These are phyloP conservation scores for Alisma plantagoaquatica DNA, from an alignment of 106 monocot genomes.

Conservation along the genomic window DNA sequence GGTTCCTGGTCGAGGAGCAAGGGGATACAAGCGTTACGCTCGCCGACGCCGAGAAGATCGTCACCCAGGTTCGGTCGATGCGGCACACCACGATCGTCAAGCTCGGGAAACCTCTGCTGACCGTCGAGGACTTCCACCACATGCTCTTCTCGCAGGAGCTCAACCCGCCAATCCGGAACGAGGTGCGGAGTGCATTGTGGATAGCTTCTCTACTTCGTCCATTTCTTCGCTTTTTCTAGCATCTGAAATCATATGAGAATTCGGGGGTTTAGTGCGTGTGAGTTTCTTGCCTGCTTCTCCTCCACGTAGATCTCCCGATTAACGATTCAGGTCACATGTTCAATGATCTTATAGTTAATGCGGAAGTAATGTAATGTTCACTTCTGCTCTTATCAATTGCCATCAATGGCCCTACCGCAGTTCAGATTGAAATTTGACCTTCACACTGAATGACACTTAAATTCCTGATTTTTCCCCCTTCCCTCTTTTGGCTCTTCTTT, in stretches of 20 bases:
- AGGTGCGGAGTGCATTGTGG: no score
- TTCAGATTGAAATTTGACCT: not conserved
- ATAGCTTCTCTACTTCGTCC: not conserved
- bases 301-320: not conserved
- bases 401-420: not conserved
- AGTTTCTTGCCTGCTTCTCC: slow-evolving; percentile 1
- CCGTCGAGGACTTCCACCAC: no score
- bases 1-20: slow-evolving; percentile 6
- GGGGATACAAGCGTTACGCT: slow-evolving; percentile 1
- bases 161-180: no score
- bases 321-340: no score
- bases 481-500: not conserved
- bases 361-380: no score
- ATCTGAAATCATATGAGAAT: not conserved
- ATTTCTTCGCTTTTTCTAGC: not conserved
- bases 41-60: slow-evolving; percentile 9
- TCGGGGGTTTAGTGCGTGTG: no score
- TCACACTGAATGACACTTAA: not conserved
- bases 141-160: no score
- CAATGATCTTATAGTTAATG: no score
- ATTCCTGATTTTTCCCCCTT: not conserved
- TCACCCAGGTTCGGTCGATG: slow-evolving; percentile 6
- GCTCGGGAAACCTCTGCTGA: no score
- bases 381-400: no score
- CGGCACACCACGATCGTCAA: no score